Percentiles rank a stretch among this genome's conserved stretches.
These are phyloP conservation scores for Lactifluus subvellereus DNA, from an alignment of 768 basidiomycete genomes.

Conservation along the genomic window DNA sequence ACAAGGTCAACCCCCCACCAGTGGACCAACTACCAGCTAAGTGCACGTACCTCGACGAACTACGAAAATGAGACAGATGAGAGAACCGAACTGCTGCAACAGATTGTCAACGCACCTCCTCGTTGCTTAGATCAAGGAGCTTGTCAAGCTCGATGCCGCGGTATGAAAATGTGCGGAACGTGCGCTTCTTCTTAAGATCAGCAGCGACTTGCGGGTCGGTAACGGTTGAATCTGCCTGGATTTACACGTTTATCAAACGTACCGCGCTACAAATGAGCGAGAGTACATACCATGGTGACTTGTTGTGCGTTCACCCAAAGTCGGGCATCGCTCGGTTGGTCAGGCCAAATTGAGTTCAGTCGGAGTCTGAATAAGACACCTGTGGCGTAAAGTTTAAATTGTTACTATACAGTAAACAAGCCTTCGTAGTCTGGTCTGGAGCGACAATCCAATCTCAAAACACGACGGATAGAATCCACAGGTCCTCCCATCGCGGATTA, in stretches of 20 bases:
- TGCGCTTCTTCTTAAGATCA: slow-evolving; percentile 97
- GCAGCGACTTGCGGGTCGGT: slow-evolving; percentile 94
- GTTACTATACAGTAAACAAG: slow-evolving; percentile 55
- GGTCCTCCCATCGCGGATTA: slow-evolving; percentile 91
- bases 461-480: slow-evolving; percentile 85
- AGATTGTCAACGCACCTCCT: slow-evolving; percentile 62
- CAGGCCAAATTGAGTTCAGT: slow-evolving; percentile 22
- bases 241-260: neutral
- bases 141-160: slow-evolving; percentile 98
- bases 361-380: slow-evolving; percentile 27
- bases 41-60: slow-evolving; percentile 70
- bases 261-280: neutral
- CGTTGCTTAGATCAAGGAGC: slow-evolving; percentile 92
- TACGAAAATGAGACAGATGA: slow-evolving; percentile 29
- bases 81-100: neutral
- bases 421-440: neutral
- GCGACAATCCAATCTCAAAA: slow-evolving; percentile 15
- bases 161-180: slow-evolving; percentile 98
- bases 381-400: slow-evolving; percentile 40
- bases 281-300: slow-evolving; percentile 23
- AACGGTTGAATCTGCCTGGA: slow-evolving; percentile 70
- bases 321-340: neutral
- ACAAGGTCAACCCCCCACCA: neutral
- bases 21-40: neutral
- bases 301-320: neutral